These are phyloP conservation scores for Candida chilensis DNA, from an alignment of 805 yeast species.

Conservation along the genomic window DNA sequence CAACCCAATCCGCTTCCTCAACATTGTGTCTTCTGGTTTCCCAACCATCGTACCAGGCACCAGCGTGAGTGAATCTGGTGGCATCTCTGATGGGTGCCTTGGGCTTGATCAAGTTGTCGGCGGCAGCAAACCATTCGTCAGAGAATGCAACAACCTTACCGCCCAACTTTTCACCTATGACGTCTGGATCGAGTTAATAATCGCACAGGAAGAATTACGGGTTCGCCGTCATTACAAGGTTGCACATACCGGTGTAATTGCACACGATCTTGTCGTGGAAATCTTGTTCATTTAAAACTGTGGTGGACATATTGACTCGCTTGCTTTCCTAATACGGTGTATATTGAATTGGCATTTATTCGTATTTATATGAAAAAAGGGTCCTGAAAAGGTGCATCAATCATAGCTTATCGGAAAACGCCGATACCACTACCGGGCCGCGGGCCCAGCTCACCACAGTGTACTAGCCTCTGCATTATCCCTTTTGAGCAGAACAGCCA, in stretches of 20 bases:
- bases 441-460: too few relatives aligned
- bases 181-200: constrained; percentile 34
- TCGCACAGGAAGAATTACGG: not conserved
- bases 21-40: constrained; percentile 92
- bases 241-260: constrained; percentile 37
- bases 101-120: constrained; percentile 78
- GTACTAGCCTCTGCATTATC: too few relatives aligned
- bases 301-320: constrained; percentile 4
- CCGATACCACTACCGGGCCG: too few relatives aligned
- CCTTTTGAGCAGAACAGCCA: too few relatives aligned
- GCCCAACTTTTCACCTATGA: constrained; percentile 77
- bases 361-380: too few relatives aligned
- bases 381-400: too few relatives aligned
- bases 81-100: constrained; percentile 74
- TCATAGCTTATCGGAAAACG: too few relatives aligned
- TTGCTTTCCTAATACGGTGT: too few relatives aligned
- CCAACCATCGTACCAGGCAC: constrained; percentile 99
- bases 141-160: constrained; percentile 62
- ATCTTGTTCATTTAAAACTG: constrained; percentile 17
- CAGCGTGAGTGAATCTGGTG: constrained; percentile 69
- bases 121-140: constrained; percentile 96
- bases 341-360: too few relatives aligned
- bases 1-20: constrained; percentile 81
- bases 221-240: constrained; percentile 1
- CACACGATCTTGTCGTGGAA: constrained; percentile 38